These are phyloP conservation scores for Cordyceps javanica DNA, from an alignment of 2,329 filamentous ascomycete genomes.

Conservation along the genomic window DNA sequence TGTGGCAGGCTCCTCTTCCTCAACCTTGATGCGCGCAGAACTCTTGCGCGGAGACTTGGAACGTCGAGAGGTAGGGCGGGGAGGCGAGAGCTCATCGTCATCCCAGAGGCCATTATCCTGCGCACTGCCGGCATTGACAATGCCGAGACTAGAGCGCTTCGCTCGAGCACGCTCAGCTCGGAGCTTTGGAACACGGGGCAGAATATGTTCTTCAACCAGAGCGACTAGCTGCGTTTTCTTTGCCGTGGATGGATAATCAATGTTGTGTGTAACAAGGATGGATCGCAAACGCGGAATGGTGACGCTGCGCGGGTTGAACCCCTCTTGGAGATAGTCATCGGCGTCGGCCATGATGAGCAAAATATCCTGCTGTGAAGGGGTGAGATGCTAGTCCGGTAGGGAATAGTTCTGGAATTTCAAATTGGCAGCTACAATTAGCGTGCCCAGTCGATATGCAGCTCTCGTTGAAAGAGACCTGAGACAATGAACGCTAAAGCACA, in stretches of 20 bases:
- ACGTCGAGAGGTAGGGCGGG: constrained; percentile 43
- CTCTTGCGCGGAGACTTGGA: constrained; percentile 51
- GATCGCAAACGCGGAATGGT: constrained; percentile 85
- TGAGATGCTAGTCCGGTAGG: not conserved
- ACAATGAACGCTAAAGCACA: constrained; percentile 11
- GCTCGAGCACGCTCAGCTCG: constrained; percentile 69
- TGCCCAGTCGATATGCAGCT: not conserved
- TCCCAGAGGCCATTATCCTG: constrained; percentile 57
- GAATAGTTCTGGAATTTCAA: not conserved
- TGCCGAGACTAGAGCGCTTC: constrained; percentile 82
- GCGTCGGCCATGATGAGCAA: constrained; percentile 52
- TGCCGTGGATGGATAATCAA: constrained; percentile 78
- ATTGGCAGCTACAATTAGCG: not conserved
- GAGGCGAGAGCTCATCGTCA: constrained; percentile 50
- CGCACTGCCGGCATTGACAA: constrained; percentile 61
- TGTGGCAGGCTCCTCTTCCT: constrained; percentile 39
- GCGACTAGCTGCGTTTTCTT: constrained; percentile 87
- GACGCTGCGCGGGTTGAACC: constrained; percentile 76
- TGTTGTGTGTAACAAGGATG: constrained; percentile 82
- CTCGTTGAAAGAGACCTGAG: not conserved
- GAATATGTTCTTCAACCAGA: constrained; percentile 72
- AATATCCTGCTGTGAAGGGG: not conserved
- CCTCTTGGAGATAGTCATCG: constrained; percentile 80
- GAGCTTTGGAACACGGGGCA: constrained; percentile 72
- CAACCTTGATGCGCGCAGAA: constrained; percentile 45